phyloP scores from a whole-genome alignment of 352 stramenopile genomes.

The Globisporangium middletonii region DNA sequence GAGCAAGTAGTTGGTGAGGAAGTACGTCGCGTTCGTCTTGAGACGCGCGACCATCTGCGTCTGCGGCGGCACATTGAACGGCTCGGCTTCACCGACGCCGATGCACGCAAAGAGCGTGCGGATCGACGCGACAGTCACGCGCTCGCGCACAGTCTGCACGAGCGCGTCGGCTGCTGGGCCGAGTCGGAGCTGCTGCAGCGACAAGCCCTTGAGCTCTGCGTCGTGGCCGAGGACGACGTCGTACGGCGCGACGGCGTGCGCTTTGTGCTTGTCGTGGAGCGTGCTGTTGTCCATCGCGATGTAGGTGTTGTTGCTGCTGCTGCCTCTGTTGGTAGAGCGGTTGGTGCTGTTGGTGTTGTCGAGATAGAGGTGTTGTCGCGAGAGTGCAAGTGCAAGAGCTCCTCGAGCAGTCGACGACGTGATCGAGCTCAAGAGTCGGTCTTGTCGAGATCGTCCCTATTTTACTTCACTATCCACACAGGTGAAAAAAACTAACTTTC shows the following conservation, averaged over 20 bases:
- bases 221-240: slow-evolving; percentile 6
- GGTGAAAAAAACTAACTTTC: no score
- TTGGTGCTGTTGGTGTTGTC: no score
- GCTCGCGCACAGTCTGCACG: slow-evolving; percentile 33
- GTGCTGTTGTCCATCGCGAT: slow-evolving; percentile 14
- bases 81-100: slow-evolving; percentile 50
- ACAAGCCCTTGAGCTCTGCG: slow-evolving; percentile 7
- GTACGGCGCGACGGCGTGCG: neutral
- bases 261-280: slow-evolving; percentile 8
- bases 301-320: no score
- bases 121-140: slow-evolving; percentile 35
- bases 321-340: no score
- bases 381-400: no score
- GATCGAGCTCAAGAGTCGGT: no score
- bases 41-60: slow-evolving; percentile 44
- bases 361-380: no score
- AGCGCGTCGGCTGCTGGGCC: slow-evolving; percentile 24
- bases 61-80: slow-evolving; percentile 51
- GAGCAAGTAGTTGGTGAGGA: slow-evolving; percentile 67
- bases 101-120: slow-evolving; percentile 60
- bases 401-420: no score
- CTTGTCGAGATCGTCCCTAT: no score
- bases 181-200: slow-evolving; percentile 20
- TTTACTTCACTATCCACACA: no score
- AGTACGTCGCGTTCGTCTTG: slow-evolving; percentile 65